phyloP scores from a whole-genome alignment of 495 filamentous ascomycete species.

The Cladorrhinum samala region DNA sequence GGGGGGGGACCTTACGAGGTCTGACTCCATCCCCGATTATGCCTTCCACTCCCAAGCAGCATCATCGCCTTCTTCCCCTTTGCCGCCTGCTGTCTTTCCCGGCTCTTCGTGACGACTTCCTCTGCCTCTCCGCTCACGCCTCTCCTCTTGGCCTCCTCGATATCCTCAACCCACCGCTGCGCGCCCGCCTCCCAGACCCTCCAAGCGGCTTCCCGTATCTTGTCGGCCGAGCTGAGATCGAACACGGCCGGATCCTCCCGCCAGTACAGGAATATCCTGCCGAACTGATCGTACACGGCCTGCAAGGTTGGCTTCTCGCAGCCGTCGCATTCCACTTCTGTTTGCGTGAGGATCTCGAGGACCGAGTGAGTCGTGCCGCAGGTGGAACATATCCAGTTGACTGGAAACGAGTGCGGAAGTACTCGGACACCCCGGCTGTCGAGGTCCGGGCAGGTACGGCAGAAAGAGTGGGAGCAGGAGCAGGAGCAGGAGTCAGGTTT shows the following conservation, averaged over 20 bases:
- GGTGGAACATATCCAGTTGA: neutral
- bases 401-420: neutral
- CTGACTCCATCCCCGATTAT: slow-evolving; percentile 12
- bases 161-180: slow-evolving; percentile 14
- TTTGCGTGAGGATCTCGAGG: neutral
- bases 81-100: neutral
- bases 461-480: neutral
- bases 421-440: neutral
- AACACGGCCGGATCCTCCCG: slow-evolving; percentile 25
- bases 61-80: neutral
- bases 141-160: slow-evolving; percentile 6
- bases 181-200: slow-evolving; percentile 23
- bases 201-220: slow-evolving; percentile 24
- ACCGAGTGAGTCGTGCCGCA: neutral
- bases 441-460: neutral
- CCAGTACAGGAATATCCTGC: slow-evolving; percentile 27
- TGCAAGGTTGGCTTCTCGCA: slow-evolving; percentile 23
- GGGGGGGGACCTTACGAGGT: slow-evolving; percentile 18
- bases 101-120: neutral
- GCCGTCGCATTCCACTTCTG: neutral
- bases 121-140: neutral
- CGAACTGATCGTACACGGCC: slow-evolving; percentile 32
- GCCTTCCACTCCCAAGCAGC: slow-evolving; percentile 17
- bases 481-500: neutral
- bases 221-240: slow-evolving; percentile 21